Evolutionary conservation across 2,329 filamentous ascomycete species (phyloP).

Genomic region (Aspergillus sp.): DNA sequence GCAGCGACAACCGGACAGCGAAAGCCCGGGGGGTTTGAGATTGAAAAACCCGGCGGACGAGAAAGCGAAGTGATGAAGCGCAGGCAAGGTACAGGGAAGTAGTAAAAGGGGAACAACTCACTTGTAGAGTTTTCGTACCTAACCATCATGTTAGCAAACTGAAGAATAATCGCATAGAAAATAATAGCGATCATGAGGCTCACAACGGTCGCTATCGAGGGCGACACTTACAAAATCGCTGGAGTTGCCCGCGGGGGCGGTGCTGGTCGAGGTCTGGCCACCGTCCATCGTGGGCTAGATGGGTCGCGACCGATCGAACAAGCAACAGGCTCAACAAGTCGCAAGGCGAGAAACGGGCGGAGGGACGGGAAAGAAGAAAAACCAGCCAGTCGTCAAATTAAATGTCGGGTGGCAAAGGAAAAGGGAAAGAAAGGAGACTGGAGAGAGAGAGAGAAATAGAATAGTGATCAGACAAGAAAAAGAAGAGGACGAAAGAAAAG

Average conservation of each 20-base stretch:
- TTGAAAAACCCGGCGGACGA: slow-evolving; percentile 3
- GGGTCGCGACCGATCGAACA: slow-evolving; percentile 44
- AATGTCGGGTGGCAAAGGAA: slow-evolving; percentile 1
- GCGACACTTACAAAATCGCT: slow-evolving; percentile 83
- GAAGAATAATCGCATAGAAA: slow-evolving; percentile 25
- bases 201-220: slow-evolving; percentile 15
- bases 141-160: slow-evolving; percentile 29
- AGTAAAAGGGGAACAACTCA: slow-evolving; percentile 52
- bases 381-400: slow-evolving; percentile 6
- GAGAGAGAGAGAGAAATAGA: slow-evolving; percentile 6
- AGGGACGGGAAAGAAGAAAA: slow-evolving; percentile 14
- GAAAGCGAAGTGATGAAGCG: slow-evolving; percentile 3
- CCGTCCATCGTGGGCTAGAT: slow-evolving; percentile 49
- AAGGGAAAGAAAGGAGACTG: neutral
- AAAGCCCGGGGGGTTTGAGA: slow-evolving; percentile 1
- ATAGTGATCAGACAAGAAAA: slow-evolving; percentile 12
- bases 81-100: slow-evolving; percentile 11
- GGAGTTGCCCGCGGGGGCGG: slow-evolving; percentile 70
- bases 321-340: slow-evolving; percentile 30
- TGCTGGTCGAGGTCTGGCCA: slow-evolving; percentile 44
- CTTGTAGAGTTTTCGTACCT: slow-evolving; percentile 99
- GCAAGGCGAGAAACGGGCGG: slow-evolving; percentile 21
- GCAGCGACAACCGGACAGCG: slow-evolving; percentile 3
- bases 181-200: slow-evolving; percentile 11
- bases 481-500: slow-evolving; percentile 14